Percentiles rank a stretch among this genome's conserved stretches.
Conservation (phyloP, 78 protist species). For the Dictyostelium brefeldianum region DNA sequence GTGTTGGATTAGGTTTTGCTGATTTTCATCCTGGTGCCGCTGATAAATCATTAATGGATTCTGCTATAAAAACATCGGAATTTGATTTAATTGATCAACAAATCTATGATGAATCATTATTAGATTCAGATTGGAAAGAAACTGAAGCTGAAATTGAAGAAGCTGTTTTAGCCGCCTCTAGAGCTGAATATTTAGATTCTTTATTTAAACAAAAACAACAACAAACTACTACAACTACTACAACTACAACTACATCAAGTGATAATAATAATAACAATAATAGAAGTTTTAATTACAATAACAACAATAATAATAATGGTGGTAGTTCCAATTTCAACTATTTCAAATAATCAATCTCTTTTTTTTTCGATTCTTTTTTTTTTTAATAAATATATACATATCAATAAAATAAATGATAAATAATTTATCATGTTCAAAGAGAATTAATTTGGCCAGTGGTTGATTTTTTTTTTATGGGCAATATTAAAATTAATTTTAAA, state of each 20-base stretch:
- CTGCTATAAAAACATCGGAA: constrained; percentile 61
- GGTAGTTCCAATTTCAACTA: background rate
- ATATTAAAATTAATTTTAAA: background rate
- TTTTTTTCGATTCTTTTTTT: no score
- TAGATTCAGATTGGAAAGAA: constrained; percentile 69
- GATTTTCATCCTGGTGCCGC: constrained; percentile 83
- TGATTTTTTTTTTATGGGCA: no score
- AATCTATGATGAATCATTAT: constrained; percentile 44
- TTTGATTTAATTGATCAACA: constrained; percentile 47
- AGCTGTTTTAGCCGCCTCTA: constrained; percentile 61
- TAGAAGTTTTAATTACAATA: background rate
- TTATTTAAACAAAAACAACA: constrained; percentile 17
- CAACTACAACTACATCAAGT: background rate
- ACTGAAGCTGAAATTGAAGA: constrained; percentile 79
- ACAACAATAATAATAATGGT: background rate
- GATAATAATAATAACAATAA: background rate
- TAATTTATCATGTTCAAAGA: no score
- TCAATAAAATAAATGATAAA: no score
- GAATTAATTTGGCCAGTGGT: no score
- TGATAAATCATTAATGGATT: constrained; percentile 46
- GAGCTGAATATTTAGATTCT: constrained; percentile 66
- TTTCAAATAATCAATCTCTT: no score
- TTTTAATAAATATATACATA: no score
- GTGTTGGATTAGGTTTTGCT: constrained; percentile 89
- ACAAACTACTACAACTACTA: background rate